phyloP scores from a whole-genome alignment of 176 grass and related monocot species.

The Oryza brachyantha region DNA sequence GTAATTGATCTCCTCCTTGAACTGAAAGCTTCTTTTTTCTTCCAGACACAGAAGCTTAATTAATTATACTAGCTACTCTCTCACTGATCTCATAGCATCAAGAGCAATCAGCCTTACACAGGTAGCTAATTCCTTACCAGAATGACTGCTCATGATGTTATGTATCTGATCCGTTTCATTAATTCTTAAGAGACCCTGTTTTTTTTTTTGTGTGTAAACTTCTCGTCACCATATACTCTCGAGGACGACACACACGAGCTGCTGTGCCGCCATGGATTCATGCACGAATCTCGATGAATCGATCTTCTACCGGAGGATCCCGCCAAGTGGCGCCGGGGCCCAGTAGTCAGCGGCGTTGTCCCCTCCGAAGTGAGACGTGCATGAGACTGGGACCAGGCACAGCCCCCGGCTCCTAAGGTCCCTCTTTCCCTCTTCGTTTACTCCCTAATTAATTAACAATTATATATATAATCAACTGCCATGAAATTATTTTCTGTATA shows the following conservation, averaged over 20 bases:
- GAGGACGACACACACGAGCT: constrained; percentile 10
- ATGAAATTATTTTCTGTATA: neutral
- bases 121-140: constrained; percentile 27
- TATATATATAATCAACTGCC: neutral
- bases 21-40: constrained; percentile 36
- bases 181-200: neutral
- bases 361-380: constrained; percentile 69
- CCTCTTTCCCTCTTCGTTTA: constrained; percentile 55
- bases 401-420: constrained; percentile 79
- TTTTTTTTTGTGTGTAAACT: constrained; percentile 10
- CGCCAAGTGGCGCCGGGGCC: constrained; percentile 47
- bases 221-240: constrained; percentile 29
- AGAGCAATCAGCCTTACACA: constrained; percentile 84
- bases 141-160: constrained; percentile 99
- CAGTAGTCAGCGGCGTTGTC: constrained; percentile 77
- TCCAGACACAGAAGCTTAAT: constrained; percentile 39
- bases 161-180: too few species aligned
- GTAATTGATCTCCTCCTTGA: constrained; percentile 25
- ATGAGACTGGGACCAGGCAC: constrained; percentile 93
- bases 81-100: constrained; percentile 85
- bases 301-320: constrained; percentile 35
- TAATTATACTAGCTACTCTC: constrained; percentile 18
- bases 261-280: neutral
- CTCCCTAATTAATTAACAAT: constrained; percentile 36
- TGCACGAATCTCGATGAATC: neutral